Evolutionary conservation across 176 grass and related monocot genomes (phyloP), one percentile per base, ranked within the genome.

Genomic region (Phyllostachys edulis): DNA sequence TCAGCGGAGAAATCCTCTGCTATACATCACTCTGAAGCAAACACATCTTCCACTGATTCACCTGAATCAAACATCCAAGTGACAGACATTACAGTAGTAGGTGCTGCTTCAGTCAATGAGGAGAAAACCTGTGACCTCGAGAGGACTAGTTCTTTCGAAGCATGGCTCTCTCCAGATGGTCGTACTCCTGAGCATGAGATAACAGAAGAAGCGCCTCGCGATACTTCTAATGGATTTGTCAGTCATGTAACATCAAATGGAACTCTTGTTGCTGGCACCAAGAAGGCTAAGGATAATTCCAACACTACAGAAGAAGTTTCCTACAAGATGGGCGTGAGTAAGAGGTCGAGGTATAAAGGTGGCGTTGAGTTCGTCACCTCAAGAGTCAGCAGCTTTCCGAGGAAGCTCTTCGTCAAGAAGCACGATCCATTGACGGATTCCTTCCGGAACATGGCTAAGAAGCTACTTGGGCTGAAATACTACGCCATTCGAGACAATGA

Each of bases 91-190:
- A 34, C 51, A 65, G 24, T 44, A 32, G 69, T 44, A 32, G 69
- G 84, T 68, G 32, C 77, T 44, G 50, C 8, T 72, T 74, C 81
- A 39, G 42, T 65, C 32, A 38, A 64, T 14, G 64, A 41, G 67
- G 60, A 16, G 56, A 44, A 26, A 37, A 7, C 12, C 63, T 41
- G 44, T 24, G 77, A 81, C 7, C 77, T 80, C 2, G 49, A 32
- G 61, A 87, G 85, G 61, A 75, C 78, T 14, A 68, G 78, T 54
- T 87, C 85, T 17, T 75, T 87, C 7, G 78, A 81, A 62, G 85
- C 69, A 47, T 81, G 77, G 85, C 85, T 81, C 69, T 20, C 70
- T 23, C 76, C 47, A 36, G 63, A 44, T 29, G 32, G 60, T 5
- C 41, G 2, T 8, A 18, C 32, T 41, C 32, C 5, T 45, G 46